A percentile compares a stretch with the other conserved stretches of the same genome.
These are phyloP conservation scores for Penicillium roqueforti DNA, from an alignment of 495 filamentous ascomycete genomes.

Conservation along the genomic window DNA sequence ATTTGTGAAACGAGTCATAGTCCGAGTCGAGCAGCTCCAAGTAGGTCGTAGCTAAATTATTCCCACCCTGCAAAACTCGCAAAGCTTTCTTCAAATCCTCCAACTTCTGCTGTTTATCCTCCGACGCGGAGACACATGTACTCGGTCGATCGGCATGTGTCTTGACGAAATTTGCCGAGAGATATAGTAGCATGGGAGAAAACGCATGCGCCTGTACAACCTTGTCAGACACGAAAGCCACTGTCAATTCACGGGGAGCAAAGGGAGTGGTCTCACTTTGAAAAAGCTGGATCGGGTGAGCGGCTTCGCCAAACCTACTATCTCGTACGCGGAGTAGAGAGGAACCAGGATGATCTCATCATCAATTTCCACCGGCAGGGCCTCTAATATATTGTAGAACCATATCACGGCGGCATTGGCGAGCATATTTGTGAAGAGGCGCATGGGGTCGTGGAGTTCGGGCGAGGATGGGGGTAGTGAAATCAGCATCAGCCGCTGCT, in stretches of 20 bases:
- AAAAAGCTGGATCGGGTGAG: conserved; percentile 4
- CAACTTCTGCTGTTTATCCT: neutral
- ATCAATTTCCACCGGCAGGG: neutral
- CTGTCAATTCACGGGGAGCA: neutral
- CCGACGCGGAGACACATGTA: neutral
- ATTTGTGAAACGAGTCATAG: neutral
- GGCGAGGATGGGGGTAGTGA: conserved; percentile 1
- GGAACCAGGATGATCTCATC: conserved; percentile 3
- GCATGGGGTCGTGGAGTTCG: conserved; percentile 4
- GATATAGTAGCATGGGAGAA: conserved; percentile 7
- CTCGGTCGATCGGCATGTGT: conserved; percentile 2
- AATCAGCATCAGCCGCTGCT: conserved; percentile 5
- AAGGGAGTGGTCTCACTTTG: neutral
- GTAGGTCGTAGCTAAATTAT: conserved; percentile 3
- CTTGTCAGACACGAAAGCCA: neutral
- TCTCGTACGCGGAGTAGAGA: conserved; percentile 5
- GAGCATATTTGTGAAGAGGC: conserved; percentile 7
- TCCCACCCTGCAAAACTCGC: conserved; percentile 2
- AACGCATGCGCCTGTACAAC: conserved; percentile 4
- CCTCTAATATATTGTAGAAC: conserved; percentile 1
- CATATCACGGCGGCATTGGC: conserved; percentile 6
- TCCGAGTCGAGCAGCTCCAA: conserved; percentile 4
- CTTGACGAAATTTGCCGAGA: conserved; percentile 6
- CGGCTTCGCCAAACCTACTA: conserved; percentile 3
- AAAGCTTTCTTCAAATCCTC: conserved; percentile 3